phyloP scores from a whole-genome alignment of 179 eudicot species.

The Beta macrorhiza region DNA sequence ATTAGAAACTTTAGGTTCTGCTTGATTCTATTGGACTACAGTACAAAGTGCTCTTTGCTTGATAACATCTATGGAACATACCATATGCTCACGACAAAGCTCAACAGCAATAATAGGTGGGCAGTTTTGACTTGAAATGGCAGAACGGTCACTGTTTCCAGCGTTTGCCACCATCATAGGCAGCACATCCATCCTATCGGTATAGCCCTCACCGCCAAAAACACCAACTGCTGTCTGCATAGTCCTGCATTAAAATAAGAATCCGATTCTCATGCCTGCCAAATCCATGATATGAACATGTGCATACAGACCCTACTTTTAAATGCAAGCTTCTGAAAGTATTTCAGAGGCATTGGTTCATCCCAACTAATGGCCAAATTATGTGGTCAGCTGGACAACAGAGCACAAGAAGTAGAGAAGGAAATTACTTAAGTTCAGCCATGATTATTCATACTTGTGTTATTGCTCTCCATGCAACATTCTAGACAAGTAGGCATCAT shows the following conservation, averaged over 20 bases:
- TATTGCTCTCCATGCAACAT: neutral
- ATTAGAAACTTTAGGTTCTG: neutral
- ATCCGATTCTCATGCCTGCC: constrained; percentile 10
- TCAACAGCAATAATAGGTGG: constrained; percentile 84
- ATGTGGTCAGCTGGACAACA: neutral
- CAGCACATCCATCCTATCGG: constrained; percentile 55
- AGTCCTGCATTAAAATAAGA: constrained; percentile 48
- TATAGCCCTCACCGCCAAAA: constrained; percentile 86
- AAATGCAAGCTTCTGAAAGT: neutral
- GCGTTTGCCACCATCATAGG: constrained; percentile 93
- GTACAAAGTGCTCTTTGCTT: neutral
- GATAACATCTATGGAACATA: constrained; percentile 27
- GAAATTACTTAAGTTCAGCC: neutral
- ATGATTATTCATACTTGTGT: neutral
- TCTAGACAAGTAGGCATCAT: neutral
- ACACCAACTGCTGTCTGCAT: constrained; percentile 98
- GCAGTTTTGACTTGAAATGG: constrained; percentile 82
- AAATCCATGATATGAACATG: neutral
- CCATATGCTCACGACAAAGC: constrained; percentile 94
- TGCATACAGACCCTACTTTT: neutral
- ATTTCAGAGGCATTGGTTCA: neutral
- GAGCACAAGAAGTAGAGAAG: neutral
- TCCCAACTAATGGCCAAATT: neutral
- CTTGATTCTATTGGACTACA: neutral
- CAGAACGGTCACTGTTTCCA: constrained; percentile 75